Base-by-base conservation (phyloP, 257 asterid species). In the Solanum pimpinellifolium region DNA sequence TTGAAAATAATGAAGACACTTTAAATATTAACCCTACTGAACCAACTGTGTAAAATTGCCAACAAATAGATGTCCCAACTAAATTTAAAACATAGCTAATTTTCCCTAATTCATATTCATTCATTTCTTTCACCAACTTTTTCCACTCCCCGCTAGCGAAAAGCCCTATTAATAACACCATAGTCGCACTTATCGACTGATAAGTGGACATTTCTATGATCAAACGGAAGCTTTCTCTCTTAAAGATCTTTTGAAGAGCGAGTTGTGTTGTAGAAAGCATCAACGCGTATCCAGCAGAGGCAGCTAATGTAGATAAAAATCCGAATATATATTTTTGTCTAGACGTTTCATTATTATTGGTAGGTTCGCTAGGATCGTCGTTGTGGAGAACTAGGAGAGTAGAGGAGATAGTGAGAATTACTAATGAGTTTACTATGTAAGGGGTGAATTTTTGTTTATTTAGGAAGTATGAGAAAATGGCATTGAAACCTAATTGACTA, bases 101-200 rank as follows among this genome's bases (percentile, higher is more conserved):
- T 27, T 81, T 87, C 87, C 98, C 98, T 33, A 41, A 9, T 35
- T 85, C 83, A 70, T 86, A 95, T 59, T 75, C 93, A 5, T 74
- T 66, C 97, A 94, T 94, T 87, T 96, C 98, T 25, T 7, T 23
- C 10, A n/a, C 35, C 87, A 93, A 69, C 29, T 27, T 90, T 86
- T 35, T 85, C 95, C 94, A 95, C 31, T 95, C 98, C 66, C 98
- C 95, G 66, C 96, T 92, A 1, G 90, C 96, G 60, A 93, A 94
- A 14, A 93, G 91, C 59, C 94, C 98, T 1, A 89, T 85, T 2
- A 90, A 1, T 5, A 93, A 88, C 0, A 78, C 86, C 5, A 65
- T 0, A 1, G 94, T 84, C 0, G 97, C 94, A 4, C 92, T 88
- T 7, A 89, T 5, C 4, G 68, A 85, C 86, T 90, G 91, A 14